Base-by-base conservation (phyloP, 306 rosid species). In the Gastrolobium villosum region DNA sequence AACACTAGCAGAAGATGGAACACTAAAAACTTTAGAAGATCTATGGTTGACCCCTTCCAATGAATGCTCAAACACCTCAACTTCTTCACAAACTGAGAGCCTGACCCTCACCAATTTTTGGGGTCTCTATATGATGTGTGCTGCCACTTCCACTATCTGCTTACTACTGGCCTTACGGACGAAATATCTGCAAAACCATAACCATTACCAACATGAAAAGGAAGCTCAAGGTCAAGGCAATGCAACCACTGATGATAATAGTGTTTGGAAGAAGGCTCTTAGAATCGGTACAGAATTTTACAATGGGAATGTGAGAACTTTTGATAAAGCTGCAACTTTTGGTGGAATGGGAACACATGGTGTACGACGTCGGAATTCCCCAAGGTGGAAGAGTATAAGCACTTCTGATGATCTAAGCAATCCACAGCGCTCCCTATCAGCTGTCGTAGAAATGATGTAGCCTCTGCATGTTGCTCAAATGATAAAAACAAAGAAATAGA, bases 41-140 rank as follows among this genome's bases (percentile, higher is more conserved):
- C 0, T 2, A 0, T 89, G 89, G 84, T 76, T 88, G 64, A 87
- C 87, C 11, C 87, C 85, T 10, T 30, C 68, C 2, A 72, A 62
- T 8, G 45, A 75, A 69, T 80, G 92, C 73, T 52, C 88, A 57
- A 56, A 7, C 39, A 74, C 48, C 84, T 46, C 82, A 74, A 31
- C 60, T 0, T 78, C 87, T 39, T 11, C 46, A 11, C 73, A 49
- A 56, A 55, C 84, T 1, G 77, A 82, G 68, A 78, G 85, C 43
- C 75, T 86, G 66, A 76, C 84, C 64, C 49, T 87, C 43, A 10
- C 32, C 0, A 84, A 88, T 72, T 91, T 91, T 30, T 73, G 69
- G 84, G 82, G 83, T n/a, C 83, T 87, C 66, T 88, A 79, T 69
- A 30, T 77, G n/a, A 59, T 86, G 20, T 84, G 88, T 56, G 86